A percentile compares a stretch with the other conserved stretches of the same genome.
Conservation (phyloP, 2,329 filamentous ascomycete genomes). For the Penicillium freii region DNA sequence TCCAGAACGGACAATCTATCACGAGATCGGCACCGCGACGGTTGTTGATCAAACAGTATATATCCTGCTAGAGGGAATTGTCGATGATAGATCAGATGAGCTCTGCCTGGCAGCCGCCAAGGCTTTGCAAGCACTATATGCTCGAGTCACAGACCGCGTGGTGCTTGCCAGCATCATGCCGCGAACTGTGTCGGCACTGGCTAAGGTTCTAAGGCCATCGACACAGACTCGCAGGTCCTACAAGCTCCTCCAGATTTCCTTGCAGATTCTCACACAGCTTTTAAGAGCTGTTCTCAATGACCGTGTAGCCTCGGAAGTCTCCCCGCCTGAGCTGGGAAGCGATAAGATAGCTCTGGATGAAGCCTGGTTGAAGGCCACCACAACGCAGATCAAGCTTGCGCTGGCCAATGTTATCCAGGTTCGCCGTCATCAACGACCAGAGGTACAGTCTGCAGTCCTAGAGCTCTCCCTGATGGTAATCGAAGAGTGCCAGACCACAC, state of each 20-base stretch:
- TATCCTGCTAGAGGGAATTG: constrained; percentile 72
- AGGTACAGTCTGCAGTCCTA: constrained; percentile 67
- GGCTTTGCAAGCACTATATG: constrained; percentile 62
- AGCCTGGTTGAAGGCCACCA: constrained; percentile 77
- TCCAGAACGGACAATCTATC: constrained; percentile 45
- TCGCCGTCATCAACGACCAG: constrained; percentile 64
- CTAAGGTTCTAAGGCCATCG: constrained; percentile 70
- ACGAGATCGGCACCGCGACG: constrained; percentile 63
- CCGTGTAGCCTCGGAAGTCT: constrained; percentile 25
- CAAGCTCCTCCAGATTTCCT: constrained; percentile 61
- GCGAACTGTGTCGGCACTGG: constrained; percentile 77
- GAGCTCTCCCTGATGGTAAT: constrained; percentile 71
- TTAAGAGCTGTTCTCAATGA: constrained; percentile 51
- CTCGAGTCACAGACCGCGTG: constrained; percentile 67
- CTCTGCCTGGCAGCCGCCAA: constrained; percentile 69
- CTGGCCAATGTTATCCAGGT: constrained; percentile 74
- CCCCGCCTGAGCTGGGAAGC: constrained; percentile 27
- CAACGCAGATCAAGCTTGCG: constrained; percentile 77
- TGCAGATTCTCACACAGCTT: constrained; percentile 57
- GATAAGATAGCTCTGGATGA: constrained; percentile 44
- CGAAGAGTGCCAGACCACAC: constrained; percentile 72
- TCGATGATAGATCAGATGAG: constrained; percentile 61
- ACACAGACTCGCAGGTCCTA: constrained; percentile 59
- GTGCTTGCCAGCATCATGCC: constrained; percentile 83
- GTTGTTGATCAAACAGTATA: constrained; percentile 80